These are phyloP conservation scores for Apiospora kogelbergensis DNA, from an alignment of 2,329 filamentous ascomycete genomes.

Conservation along the genomic window DNA sequence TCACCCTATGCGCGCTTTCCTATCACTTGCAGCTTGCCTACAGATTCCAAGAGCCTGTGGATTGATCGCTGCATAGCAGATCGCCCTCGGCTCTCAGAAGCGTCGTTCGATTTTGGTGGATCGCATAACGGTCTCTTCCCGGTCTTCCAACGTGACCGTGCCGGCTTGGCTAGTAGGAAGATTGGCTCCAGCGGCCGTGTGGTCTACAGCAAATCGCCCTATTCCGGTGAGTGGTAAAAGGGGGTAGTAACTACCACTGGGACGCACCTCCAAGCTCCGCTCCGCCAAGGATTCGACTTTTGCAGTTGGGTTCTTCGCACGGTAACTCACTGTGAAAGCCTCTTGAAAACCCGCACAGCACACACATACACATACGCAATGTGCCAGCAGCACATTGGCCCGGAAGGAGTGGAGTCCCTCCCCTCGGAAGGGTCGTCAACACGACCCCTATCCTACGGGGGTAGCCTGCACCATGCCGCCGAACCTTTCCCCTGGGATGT, in stretches of 20 bases:
- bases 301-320: neutral
- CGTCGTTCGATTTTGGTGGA: slow-evolving; percentile 1
- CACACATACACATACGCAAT: neutral
- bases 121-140: neutral
- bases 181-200: neutral
- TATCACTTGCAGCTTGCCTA: neutral
- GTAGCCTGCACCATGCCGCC: neutral
- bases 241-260: neutral
- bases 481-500: slow-evolving; percentile 66
- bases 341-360: neutral
- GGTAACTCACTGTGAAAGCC: neutral
- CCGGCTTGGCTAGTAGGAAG: neutral
- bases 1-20: neutral
- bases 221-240: neutral
- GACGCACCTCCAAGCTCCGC: neutral
- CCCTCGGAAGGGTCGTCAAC: neutral
- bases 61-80: neutral
- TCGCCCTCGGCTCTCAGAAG: neutral
- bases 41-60: neutral
- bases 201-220: neutral
- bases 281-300: neutral
- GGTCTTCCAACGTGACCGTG: neutral
- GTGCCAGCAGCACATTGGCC: neutral
- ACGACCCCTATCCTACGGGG: neutral
- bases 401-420: neutral